phyloP scores from a whole-genome alignment of 805 yeast genomes.

The Wickerhamiella kazuoi region DNA sequence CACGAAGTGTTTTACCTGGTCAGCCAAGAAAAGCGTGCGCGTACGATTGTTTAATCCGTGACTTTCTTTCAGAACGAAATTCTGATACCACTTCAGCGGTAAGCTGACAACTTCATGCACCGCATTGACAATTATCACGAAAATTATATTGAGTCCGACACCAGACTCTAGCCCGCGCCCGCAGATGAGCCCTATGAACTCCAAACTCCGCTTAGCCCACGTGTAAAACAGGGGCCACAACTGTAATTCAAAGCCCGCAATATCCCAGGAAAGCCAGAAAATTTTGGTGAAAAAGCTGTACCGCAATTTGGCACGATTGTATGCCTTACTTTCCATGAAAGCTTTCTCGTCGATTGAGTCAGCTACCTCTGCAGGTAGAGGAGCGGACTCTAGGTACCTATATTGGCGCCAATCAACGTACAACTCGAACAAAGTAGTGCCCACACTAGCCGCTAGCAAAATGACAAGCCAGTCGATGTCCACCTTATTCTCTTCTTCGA shows the following conservation, averaged over 20 bases:
- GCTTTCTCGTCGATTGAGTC: constrained; percentile 56
- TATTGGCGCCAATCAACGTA: constrained; percentile 66
- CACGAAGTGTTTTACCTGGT: constrained; percentile 41
- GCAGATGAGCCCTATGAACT: constrained; percentile 18
- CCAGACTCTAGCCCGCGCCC: constrained; percentile 31
- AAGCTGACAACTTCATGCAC: constrained; percentile 36
- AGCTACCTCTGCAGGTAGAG: constrained; percentile 52
- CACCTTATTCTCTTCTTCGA: too few species aligned
- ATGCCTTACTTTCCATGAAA: constrained; percentile 57
- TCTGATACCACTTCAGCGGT: constrained; percentile 59
- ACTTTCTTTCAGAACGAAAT: constrained; percentile 79
- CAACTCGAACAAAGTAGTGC: constrained; percentile 30
- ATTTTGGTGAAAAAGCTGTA: constrained; percentile 43
- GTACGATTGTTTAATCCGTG: constrained; percentile 89
- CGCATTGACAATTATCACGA: constrained; percentile 34
- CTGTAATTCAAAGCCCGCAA: constrained; percentile 41
- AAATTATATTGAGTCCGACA: constrained; percentile 58
- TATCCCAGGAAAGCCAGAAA: constrained; percentile 36
- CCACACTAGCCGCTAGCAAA: not conserved
- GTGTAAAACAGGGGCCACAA: constrained; percentile 48
- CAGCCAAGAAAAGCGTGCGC: constrained; percentile 51
- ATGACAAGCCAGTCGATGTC: not conserved
- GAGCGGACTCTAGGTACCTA: constrained; percentile 30
- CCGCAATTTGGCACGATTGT: constrained; percentile 59
- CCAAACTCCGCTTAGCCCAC: constrained; percentile 19